Percentiles rank a stretch among this genome's conserved stretches.
phyloP scores from a whole-genome alignment of 2,329 filamentous ascomycete genomes.

The Pestalotiopsis sp. region DNA sequence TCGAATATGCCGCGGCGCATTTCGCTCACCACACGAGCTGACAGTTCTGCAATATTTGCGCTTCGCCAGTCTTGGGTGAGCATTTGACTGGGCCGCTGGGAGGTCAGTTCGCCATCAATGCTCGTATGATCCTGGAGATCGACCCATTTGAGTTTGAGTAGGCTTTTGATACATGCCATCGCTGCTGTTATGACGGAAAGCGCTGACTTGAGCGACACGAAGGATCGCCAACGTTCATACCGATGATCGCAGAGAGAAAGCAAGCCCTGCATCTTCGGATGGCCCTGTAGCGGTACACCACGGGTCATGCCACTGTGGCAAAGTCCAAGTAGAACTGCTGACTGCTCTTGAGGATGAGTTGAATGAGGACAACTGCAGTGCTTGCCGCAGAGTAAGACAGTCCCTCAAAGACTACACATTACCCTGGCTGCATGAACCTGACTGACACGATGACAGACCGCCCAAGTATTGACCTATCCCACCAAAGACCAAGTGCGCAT shows the following conservation, averaged over 20 bases:
- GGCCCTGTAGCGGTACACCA: not conserved
- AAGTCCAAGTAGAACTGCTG: not conserved
- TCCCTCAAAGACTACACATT: not conserved
- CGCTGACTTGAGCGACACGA: not conserved
- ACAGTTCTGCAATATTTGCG: not conserved
- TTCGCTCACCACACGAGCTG: not conserved
- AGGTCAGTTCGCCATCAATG: not conserved
- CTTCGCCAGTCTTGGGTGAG: not conserved
- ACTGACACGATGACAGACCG: slow-evolving; percentile 21
- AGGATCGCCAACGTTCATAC: not conserved
- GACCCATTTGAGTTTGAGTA: not conserved
- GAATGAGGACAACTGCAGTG: not conserved
- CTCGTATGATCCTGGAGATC: not conserved
- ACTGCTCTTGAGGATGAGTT: not conserved
- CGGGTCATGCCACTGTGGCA: not conserved
- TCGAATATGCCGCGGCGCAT: not conserved
- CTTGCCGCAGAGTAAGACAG: not conserved
- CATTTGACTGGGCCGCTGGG: not conserved
- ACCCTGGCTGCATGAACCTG: not conserved
- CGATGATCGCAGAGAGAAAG: not conserved
- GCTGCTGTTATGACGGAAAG: not conserved
- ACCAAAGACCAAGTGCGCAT: slow-evolving; percentile 29
- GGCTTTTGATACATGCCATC: not conserved
- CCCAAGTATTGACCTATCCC: slow-evolving; percentile 31
- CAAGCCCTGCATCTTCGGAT: not conserved